Evolutionary conservation across 208 protist species (phyloP).

Genomic region (Acanthamoeba polyphaga): DNA sequence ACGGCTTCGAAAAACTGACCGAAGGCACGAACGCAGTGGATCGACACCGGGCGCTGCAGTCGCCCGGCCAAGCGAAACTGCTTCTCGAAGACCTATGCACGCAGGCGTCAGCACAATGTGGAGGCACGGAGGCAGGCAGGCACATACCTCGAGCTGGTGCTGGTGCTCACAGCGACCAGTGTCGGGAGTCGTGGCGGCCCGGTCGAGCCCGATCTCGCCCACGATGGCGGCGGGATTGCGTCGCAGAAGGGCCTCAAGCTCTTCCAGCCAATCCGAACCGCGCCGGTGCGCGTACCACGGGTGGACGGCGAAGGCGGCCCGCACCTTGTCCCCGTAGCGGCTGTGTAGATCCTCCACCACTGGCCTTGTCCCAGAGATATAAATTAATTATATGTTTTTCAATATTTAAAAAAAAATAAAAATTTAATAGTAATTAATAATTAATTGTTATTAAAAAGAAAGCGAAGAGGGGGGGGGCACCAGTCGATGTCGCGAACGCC

Average conservation of each 20-base stretch:
- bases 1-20: slow-evolving; percentile 48
- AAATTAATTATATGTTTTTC: too few species aligned
- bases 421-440: too few species aligned
- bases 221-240: slow-evolving; percentile 59
- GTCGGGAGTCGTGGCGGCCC: slow-evolving; percentile 58
- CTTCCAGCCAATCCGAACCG: slow-evolving; percentile 25
- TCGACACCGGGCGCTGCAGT: slow-evolving; percentile 54
- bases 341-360: slow-evolving; percentile 37
- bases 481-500: slow-evolving; percentile 47
- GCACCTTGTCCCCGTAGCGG: neutral
- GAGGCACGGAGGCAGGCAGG: too few species aligned
- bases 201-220: slow-evolving; percentile 66
- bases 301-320: slow-evolving; percentile 51
- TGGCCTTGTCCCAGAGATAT: too few species aligned
- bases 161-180: slow-evolving; percentile 62
- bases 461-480: neutral
- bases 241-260: neutral
- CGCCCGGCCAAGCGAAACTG: slow-evolving; percentile 36
- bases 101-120: neutral
- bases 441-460: too few species aligned
- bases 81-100: slow-evolving; percentile 48
- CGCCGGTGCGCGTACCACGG: slow-evolving; percentile 67
- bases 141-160: slow-evolving; percentile 1
- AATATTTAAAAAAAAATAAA: too few species aligned
- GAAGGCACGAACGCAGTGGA: slow-evolving; percentile 74